These are phyloP conservation scores for Fraxinus albicans DNA, from an alignment of 305 asterid genomes.

Conservation along the genomic window DNA sequence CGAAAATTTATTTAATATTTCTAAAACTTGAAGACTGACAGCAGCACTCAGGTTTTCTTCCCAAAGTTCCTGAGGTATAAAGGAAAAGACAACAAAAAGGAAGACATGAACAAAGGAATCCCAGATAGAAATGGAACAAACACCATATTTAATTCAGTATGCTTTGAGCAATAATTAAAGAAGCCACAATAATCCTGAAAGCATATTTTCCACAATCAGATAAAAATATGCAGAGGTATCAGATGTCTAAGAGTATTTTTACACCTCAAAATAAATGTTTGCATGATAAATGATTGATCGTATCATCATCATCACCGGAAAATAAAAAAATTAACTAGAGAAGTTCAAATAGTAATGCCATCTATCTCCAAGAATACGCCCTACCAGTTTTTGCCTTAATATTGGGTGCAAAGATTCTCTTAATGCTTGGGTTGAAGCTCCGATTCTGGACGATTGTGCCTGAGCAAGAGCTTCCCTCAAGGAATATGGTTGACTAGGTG, in stretches of 20 bases:
- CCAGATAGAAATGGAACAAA: background rate
- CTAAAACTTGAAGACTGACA: constrained; percentile 90
- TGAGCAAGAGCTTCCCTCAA: constrained; percentile 98
- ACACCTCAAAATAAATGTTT: background rate
- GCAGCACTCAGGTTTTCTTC: constrained; percentile 98
- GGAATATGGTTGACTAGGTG: constrained; percentile 98
- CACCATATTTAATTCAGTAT: background rate
- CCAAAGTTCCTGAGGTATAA: constrained; percentile 84
- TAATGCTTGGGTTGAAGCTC: constrained; percentile 89
- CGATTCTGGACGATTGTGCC: constrained; percentile 97
- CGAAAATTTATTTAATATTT: constrained; percentile 79
- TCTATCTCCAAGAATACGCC: constrained; percentile 21
- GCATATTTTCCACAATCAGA: background rate
- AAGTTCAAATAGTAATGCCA: constrained; percentile 16
- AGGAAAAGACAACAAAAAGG: background rate
- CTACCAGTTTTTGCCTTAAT: constrained; percentile 95
- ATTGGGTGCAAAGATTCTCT: constrained; percentile 96
- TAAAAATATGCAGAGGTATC: constrained; percentile 21
- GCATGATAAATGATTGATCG: background rate
- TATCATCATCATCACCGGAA: constrained; percentile 18
- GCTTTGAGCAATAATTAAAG: background rate
- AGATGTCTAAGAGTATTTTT: constrained; percentile 12
- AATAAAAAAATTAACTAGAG: constrained; percentile 17
- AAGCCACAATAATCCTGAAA: background rate
- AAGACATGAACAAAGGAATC: background rate